Percentiles rank a stretch among this genome's conserved stretches.
phyloP scores from a whole-genome alignment of 2,329 filamentous ascomycete genomes.

The Lachnellula occidentalis region DNA sequence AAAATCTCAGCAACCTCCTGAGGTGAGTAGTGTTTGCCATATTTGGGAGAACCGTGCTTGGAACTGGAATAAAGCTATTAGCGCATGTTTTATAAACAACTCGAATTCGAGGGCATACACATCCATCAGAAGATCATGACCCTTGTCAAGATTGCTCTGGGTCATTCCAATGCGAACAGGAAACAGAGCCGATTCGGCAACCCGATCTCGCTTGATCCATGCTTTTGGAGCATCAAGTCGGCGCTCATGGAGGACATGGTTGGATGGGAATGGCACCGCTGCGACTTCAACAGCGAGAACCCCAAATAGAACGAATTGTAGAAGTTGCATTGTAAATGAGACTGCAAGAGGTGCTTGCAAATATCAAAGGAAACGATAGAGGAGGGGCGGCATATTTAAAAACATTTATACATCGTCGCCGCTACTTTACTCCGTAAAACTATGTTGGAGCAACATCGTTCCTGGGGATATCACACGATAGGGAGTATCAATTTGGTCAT shows the following conservation, averaged over 20 bases:
- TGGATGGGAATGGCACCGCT: conserved; percentile 11
- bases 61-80: conserved; percentile 20
- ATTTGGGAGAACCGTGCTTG: conserved; percentile 39
- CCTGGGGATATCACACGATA: not conserved
- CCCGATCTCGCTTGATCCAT: conserved; percentile 19
- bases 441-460: not conserved
- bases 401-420: not conserved
- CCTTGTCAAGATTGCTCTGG: conserved; percentile 42
- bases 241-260: conserved; percentile 22
- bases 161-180: conserved; percentile 36
- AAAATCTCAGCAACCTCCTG: conserved; percentile 38
- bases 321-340: conserved; percentile 15
- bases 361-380: not conserved
- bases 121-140: conserved; percentile 37
- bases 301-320: conserved; percentile 8
- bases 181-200: conserved; percentile 7
- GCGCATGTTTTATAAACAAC: not conserved
- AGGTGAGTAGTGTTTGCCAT: conserved; percentile 42
- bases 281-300: conserved; percentile 9
- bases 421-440: not conserved
- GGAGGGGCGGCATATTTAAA: not conserved
- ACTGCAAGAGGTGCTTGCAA: not conserved
- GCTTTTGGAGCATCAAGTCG: conserved; percentile 10
- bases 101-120: conserved; percentile 25
- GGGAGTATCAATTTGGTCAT: not conserved